A percentile compares a stretch with the other conserved stretches of the same genome.
These are phyloP conservation scores for Ascochyta fabae DNA, from an alignment of 2,329 filamentous ascomycete species.

Conservation along the genomic window DNA sequence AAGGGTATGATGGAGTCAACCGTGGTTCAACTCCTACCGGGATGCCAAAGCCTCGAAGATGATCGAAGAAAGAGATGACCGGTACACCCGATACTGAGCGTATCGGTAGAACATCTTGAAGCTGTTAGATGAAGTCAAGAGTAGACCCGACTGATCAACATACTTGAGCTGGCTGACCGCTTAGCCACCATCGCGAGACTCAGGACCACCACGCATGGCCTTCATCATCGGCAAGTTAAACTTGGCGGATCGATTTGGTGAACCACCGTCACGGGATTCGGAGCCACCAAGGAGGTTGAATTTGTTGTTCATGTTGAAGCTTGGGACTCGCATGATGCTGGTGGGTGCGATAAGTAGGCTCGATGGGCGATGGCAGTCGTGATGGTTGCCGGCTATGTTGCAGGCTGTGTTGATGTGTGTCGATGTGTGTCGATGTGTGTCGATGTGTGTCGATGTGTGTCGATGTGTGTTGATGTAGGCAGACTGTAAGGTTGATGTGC, in stretches of 20 bases:
- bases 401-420: too few species aligned
- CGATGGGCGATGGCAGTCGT: slow-evolving; percentile 23
- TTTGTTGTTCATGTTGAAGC: slow-evolving; percentile 24
- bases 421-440: neutral
- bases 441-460: slow-evolving; percentile 6
- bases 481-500: slow-evolving; percentile 13
- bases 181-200: slow-evolving; percentile 45
- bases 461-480: slow-evolving; percentile 12
- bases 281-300: slow-evolving; percentile 22
- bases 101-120: slow-evolving; percentile 10
- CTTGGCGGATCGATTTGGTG: slow-evolving; percentile 33
- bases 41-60: neutral
- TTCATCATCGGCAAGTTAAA: slow-evolving; percentile 26
- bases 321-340: slow-evolving; percentile 12
- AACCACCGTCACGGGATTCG: slow-evolving; percentile 42
- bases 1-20: neutral
- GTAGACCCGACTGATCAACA: slow-evolving; percentile 5
- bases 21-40: neutral
- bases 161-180: slow-evolving; percentile 7
- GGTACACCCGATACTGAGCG: slow-evolving; percentile 1
- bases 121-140: slow-evolving; percentile 20
- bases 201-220: slow-evolving; percentile 23
- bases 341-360: slow-evolving; percentile 14
- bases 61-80: neutral
- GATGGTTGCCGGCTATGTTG: slow-evolving; percentile 7